Evolutionary conservation across 2,329 filamentous ascomycete species (phyloP).

Genomic region (Fonsecaea nubica): DNA sequence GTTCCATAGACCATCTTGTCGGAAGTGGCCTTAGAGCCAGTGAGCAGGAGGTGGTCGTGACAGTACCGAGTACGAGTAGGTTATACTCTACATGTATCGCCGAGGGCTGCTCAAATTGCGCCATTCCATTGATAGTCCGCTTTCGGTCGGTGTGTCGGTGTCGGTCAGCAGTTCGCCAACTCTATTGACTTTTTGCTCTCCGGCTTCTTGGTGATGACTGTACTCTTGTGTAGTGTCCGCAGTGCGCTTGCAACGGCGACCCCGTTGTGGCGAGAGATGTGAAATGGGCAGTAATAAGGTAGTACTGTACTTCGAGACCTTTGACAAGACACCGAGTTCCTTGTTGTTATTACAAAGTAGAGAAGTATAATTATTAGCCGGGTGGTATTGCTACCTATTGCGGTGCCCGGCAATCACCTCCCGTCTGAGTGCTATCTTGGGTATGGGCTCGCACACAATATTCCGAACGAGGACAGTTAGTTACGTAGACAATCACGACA

Average conservation of each 20-base stretch:
- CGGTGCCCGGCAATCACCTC: not conserved
- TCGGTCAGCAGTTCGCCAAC: not conserved
- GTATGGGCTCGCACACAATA: not conserved
- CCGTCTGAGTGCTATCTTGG: not conserved
- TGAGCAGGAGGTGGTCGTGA: not conserved
- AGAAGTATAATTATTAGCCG: too few species aligned
- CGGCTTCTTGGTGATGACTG: not conserved
- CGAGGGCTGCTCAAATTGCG: not conserved
- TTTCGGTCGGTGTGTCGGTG: not conserved
- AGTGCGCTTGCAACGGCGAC: not conserved
- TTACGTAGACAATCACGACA: not conserved
- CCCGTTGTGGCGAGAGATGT: not conserved
- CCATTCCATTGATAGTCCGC: not conserved
- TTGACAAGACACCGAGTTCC: too few species aligned
- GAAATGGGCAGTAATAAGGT: not conserved
- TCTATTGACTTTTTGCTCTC: not conserved
- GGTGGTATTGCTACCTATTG: not conserved
- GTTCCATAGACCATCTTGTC: slow-evolving; percentile 1
- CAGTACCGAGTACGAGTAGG: too few species aligned
- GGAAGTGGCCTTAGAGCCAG: not conserved
- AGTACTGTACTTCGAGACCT: too few species aligned
- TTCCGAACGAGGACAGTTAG: not conserved
- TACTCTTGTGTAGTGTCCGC: not conserved
- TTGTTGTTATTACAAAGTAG: too few species aligned
- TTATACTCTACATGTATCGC: not conserved